A percentile compares a stretch with the other conserved stretches of the same genome.
Conservation (phyloP, 2,329 filamentous ascomycete genomes). For the Ceratocystis cubensis region DNA sequence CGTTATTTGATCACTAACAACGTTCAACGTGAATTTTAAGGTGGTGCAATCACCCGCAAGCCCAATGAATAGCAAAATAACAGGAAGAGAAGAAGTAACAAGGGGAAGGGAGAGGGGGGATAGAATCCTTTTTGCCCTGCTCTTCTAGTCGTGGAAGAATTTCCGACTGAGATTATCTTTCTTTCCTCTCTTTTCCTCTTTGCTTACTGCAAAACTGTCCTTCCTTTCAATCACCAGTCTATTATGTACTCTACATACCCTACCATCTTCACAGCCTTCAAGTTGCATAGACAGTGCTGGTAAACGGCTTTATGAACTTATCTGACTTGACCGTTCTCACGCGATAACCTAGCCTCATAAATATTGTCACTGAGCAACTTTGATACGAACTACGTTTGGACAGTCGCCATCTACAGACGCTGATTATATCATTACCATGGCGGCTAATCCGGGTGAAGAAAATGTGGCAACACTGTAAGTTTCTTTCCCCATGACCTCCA, state of each 20-base stretch:
- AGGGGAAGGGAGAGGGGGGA: constrained; percentile 4
- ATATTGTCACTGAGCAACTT: not conserved
- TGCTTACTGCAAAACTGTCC: not conserved
- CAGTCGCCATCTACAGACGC: not conserved
- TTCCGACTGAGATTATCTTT: not conserved
- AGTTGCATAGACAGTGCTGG: not conserved
- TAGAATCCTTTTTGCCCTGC: constrained; percentile 8
- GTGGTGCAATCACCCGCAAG: constrained; percentile 13
- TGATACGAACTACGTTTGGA: not conserved
- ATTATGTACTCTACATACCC: not conserved
- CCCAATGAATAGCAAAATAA: not conserved
- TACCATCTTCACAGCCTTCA: not conserved
- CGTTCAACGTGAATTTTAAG: constrained; percentile 6
- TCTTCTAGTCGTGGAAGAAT: not conserved
- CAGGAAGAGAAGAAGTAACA: not conserved
- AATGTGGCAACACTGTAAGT: constrained; percentile 40
- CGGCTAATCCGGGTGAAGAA: constrained; percentile 37
- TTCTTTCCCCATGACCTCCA: not conserved
- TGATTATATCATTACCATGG: constrained; percentile 29
- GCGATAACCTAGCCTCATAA: not conserved
- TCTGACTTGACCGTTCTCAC: not conserved
- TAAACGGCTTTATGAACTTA: not conserved
- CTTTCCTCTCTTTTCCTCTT: constrained; percentile 7
- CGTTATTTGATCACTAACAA: constrained; percentile 19
- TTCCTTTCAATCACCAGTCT: not conserved